Base-by-base conservation (phyloP, 495 filamentous ascomycete species). In the Bathelium albidoporum region DNA sequence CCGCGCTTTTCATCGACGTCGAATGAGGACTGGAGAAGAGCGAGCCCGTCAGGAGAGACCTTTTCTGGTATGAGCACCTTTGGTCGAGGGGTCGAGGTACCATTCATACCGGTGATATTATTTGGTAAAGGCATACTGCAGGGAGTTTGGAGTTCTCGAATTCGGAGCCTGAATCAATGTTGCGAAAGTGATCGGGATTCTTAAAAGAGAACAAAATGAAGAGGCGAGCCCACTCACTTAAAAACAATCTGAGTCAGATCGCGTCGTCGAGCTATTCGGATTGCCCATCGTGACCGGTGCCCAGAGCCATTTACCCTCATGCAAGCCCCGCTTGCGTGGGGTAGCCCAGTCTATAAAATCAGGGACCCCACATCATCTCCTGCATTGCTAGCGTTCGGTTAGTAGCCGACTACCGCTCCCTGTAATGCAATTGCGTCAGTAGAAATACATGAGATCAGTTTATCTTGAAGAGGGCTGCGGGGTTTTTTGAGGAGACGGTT, bases 41-140 rank as follows among this genome's bases (percentile, higher is more conserved):
- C 77, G 14, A 90, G 79, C 32, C 86, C 86, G 74, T 90, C 87
- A 16, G 81, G 77, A n/a, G 87, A 89, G 59, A 89, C 79, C 70
- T 87, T 89, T 70, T 89, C 87, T 0, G 87, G 81, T 20, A 88
- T 83, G 41, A 89, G 83, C 65, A 89, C 82, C 65, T 82, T 83
- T 36, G 83, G 81, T 45, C 70, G 70, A 53, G 69, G 60, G 58
- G 67, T 28, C 26, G 74, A 77, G 55, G 66, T 18, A 12, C 62
- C 63, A 28, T 61, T 64, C 32, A 28, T 53, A 18, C 7, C 60
- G 20, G n/a, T n/a, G n/a, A 12, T 20, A 16, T 55, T 55, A 22
- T 52, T 62, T n/a, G 34, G 34, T 5, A 60, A 12, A 20, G 58
- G 58, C 58, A 60, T 60, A 4, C 12, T 36, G 11, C 22, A 29